Evolutionary conservation across 805 yeast species (phyloP).

Genomic region (Pichia nakasei): DNA sequence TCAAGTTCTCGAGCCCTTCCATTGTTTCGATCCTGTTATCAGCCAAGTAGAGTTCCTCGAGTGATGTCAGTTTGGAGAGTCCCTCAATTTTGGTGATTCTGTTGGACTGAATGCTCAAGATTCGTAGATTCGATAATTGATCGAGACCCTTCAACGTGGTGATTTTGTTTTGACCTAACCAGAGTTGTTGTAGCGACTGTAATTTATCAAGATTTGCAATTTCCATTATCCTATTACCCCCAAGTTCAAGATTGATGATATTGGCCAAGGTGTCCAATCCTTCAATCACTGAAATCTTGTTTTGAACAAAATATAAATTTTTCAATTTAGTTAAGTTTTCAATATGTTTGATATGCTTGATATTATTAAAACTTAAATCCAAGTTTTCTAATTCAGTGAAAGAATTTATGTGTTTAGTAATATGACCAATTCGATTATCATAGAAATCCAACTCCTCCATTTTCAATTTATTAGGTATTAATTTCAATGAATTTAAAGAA

Average conservation of each 20-base stretch:
- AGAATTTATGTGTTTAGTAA: constrained; percentile 59
- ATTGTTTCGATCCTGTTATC: constrained; percentile 71
- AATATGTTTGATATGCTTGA: constrained; percentile 75
- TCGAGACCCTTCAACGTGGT: constrained; percentile 52
- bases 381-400: constrained; percentile 48
- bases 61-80: constrained; percentile 55
- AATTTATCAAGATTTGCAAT: constrained; percentile 53
- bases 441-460: constrained; percentile 80
- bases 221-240: constrained; percentile 68
- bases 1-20: constrained; percentile 68
- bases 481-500: constrained; percentile 62
- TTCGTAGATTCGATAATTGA: constrained; percentile 50
- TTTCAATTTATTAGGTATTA: constrained; percentile 36
- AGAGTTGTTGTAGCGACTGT: constrained; percentile 57
- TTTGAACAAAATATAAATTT: constrained; percentile 80
- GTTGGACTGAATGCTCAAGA: constrained; percentile 85
- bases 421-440: constrained; percentile 85
- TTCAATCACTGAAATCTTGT: constrained; percentile 66
- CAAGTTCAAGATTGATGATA: constrained; percentile 71
- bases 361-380: constrained; percentile 86
- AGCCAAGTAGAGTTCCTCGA: constrained; percentile 83
- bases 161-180: constrained; percentile 89
- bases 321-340: constrained; percentile 53
- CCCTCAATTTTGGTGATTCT: constrained; percentile 73
- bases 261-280: constrained; percentile 48